Evolutionary conservation across 208 protist species (phyloP), one percentile per base, ranked within the genome.

Genomic region (Acanthamoeba triangularis): DNA sequence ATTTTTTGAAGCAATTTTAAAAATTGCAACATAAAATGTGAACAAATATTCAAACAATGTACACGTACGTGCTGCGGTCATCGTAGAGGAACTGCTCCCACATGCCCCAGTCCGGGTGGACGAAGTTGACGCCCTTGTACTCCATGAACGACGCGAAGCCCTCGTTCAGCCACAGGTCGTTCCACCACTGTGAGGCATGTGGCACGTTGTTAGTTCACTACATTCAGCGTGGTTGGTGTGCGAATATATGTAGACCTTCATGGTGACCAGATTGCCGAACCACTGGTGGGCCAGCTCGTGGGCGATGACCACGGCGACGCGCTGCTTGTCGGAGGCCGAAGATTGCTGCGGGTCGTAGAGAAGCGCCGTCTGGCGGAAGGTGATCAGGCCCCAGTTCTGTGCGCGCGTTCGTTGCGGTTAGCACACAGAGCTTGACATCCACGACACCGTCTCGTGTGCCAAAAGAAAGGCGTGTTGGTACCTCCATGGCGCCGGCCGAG

Each of bases 121-220:
- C 25, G 61, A 47, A 80, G 56, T 96, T 84, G 25, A 96, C 95
- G 35, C 76, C 52, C 11, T 63, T n/a, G 84, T 95, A 95, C 72
- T 94, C 96, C 33, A 96, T 72, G 47, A 63, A 96, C 25, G 94
- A 90, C 18, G 96, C 96, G 82, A 97, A 97, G 54, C 95, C 96
- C 65, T 99, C 99, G 95, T 99, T 99, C 13, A 99, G 98, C 99
- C 99, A 99, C 72, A 99, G 97, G 92, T 99, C 98, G 69, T 98
- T 98, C 99, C 99, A 99, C 99, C 99, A 99, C 85, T 98, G 95
- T 25, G 10, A 41, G 63, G 8, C 44, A 4, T 47, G 41, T 7
- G 41, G 41, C 41, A 47, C 41, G 41, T 47, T n/a, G n/a, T n/a
- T n/a, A n/a, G n/a, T n/a, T n/a, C n/a, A n/a, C n/a, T n/a, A n/a